Evolutionary conservation across 2,329 filamentous ascomycete genomes (phyloP).

Genomic region (Thelonectria olida): DNA sequence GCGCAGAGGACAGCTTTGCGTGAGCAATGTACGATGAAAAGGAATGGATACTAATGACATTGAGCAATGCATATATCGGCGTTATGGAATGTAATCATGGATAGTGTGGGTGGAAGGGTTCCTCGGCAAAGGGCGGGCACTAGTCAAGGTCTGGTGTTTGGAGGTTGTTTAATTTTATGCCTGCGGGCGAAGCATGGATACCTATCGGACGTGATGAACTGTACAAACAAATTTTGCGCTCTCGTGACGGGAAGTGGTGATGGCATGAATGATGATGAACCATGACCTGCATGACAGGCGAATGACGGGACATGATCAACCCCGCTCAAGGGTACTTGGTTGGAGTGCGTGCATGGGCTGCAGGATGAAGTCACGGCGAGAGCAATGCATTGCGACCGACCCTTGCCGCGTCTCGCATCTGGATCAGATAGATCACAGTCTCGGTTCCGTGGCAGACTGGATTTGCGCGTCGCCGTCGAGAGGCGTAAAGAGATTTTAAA

Average conservation of each 20-base stretch:
- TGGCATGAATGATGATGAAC: neutral
- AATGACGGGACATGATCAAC: constrained; percentile 11
- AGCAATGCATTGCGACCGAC: constrained; percentile 23
- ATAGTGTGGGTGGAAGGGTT: neutral
- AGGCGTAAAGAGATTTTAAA: neutral
- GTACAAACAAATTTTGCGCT: neutral
- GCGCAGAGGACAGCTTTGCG: constrained; percentile 55
- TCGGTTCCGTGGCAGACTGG: neutral
- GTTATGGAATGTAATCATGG: constrained; percentile 35
- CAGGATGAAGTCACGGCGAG: constrained; percentile 40
- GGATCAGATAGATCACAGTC: constrained; percentile 27
- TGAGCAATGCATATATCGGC: constrained; percentile 31
- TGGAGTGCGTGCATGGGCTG: constrained; percentile 25
- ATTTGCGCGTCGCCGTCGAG: neutral
- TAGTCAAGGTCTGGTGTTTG: constrained; percentile 15
- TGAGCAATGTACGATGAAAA: constrained; percentile 35
- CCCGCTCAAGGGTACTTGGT: constrained; percentile 35
- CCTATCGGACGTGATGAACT: constrained; percentile 22
- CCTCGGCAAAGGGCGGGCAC: constrained; percentile 3
- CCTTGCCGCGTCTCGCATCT: constrained; percentile 17
- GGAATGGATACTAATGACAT: constrained; percentile 20
- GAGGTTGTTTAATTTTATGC: constrained; percentile 22
- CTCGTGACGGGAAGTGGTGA: no score
- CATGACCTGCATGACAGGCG: neutral
- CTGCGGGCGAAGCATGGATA: constrained; percentile 34